Evolutionary conservation across 257 asterid species (phyloP), one percentile per base, ranked within the genome.

Genomic region (Ballota nigra): DNA sequence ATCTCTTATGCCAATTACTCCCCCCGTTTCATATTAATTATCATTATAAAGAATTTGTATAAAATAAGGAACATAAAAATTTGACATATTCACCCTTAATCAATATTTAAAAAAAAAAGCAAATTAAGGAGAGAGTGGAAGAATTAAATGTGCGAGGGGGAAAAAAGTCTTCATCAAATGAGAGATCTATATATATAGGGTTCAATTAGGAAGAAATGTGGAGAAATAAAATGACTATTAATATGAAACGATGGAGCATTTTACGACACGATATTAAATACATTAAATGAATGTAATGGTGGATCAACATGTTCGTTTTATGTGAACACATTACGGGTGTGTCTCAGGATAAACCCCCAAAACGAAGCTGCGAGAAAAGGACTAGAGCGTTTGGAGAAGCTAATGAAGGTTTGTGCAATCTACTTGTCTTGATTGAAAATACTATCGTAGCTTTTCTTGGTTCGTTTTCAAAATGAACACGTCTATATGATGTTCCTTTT

Each of bases 311-410:
- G 57, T 66, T 6, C 18, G 33, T 45, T 70, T 31, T 55, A n/a
- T 26, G 15, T 19, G 15, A 23, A 16, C 41, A 22, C 13, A 31
- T 52, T 55, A 56, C 47, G 55, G 60, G 51, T 62, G 36, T 62
- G 58, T 81, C 69, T 69, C 87, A 93, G 98, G 90, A 91, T 91
- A 78, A 94, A 94, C 82, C 84, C 89, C 59, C 88, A 88, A 38
- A 94, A 84, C 41, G 99, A 91, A 80, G 97, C 91, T 65, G 97
- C 99, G 1, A 89, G 83, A 71, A 89, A 84, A 69, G 99, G 99
- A 77, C 78, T 91, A 29, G 99, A 94, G 66, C 95, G 99, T 63
- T 82, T 94, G 84, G 99, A 94, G 89, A 94, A 94, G 74, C 97
- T 82, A 80, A 87, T 91, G 97, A 94, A 94, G 99, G 99, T 91